Evolutionary conservation across 2,329 filamentous ascomycete genomes (phyloP), one percentile per base, ranked within the genome.

Genomic region (Akanthomyces uredinophilus): DNA sequence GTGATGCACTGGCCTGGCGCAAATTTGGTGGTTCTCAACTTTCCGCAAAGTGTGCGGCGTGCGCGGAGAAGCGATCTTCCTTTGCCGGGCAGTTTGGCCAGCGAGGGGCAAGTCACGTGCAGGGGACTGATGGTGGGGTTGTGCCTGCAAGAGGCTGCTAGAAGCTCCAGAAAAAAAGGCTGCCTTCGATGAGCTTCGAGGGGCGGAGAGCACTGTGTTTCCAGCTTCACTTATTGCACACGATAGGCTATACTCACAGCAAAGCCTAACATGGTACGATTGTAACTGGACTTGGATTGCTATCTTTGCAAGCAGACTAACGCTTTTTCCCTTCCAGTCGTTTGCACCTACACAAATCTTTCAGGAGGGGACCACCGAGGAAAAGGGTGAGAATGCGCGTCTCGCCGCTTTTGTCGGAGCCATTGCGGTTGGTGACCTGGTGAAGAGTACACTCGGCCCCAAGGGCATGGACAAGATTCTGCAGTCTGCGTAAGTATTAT

Each of bases 391-490:
- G 82, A 98, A 98, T 90, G 94, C 95, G 72, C 92, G 94, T 85
- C 89, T 98, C 70, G 90, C 92, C n/a, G 94, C 94, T 67, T 99
- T 99, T 72, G 94, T 99, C 61, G 95, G 95, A 70, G 95, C 95
- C 74, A 99, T 99, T 73, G 95, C 95, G 61, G 95, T 99, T 52
- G 95, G 95, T 60, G 95, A 99, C 71, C 79, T 99, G 68, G 95
- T 99, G 60, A 99, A 99, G 85, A 96, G 91, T 76, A 98, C 95
- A 13, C 81, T 99, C 39, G 95, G 95, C 7, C 95, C 95, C 43
- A 98, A 98, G 81, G 95, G 95, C 69, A 98, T 98, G 93, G 95
- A 98, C 83, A 97, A 96, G 83, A 96, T 96, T 75, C 81, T 96
- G 73, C 92, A 96, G 77, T 96, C 92, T 75, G 93, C 91, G 90